These are phyloP conservation scores for Trichoderma sp. DNA, from an alignment of 2,329 filamentous ascomycete genomes.

Conservation along the genomic window DNA sequence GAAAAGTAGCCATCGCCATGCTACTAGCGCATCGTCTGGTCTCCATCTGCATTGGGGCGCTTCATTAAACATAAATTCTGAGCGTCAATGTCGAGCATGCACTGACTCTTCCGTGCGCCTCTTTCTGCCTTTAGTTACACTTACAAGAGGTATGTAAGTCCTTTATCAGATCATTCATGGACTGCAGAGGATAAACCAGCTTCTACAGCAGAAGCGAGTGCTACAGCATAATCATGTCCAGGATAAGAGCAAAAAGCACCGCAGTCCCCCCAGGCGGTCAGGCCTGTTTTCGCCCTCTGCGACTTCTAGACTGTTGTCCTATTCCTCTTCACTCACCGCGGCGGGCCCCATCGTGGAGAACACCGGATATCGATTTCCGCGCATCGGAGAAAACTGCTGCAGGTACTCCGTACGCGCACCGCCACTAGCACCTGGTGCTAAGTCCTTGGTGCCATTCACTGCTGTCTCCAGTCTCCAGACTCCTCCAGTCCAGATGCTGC, in stretches of 20 bases:
- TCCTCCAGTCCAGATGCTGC: background rate
- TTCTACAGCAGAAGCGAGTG: background rate
- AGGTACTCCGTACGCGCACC: constrained; percentile 15
- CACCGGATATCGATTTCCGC: constrained; percentile 23
- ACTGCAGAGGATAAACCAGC: background rate
- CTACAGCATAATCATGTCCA: background rate
- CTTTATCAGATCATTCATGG: background rate
- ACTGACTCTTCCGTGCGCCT: background rate
- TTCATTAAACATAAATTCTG: background rate
- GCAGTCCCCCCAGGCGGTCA: constrained; percentile 14
- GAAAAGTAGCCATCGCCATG: background rate
- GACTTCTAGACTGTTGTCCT: constrained; percentile 6
- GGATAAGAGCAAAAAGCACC: background rate
- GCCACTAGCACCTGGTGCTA: constrained; percentile 7
- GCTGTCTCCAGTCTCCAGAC: background rate
- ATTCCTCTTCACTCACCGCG: constrained; percentile 4
- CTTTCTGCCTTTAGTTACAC: background rate
- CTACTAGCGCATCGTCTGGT: background rate
- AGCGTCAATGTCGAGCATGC: background rate
- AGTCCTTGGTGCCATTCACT: background rate
- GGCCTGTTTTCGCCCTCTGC: constrained; percentile 1
- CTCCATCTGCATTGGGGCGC: background rate
- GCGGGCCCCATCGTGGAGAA: constrained; percentile 22
- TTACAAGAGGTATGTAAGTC: background rate
- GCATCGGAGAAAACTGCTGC: constrained; percentile 23